Evolutionary conservation across 768 basidiomycete genomes (phyloP).

Genomic region (Boletus subparvulus): DNA sequence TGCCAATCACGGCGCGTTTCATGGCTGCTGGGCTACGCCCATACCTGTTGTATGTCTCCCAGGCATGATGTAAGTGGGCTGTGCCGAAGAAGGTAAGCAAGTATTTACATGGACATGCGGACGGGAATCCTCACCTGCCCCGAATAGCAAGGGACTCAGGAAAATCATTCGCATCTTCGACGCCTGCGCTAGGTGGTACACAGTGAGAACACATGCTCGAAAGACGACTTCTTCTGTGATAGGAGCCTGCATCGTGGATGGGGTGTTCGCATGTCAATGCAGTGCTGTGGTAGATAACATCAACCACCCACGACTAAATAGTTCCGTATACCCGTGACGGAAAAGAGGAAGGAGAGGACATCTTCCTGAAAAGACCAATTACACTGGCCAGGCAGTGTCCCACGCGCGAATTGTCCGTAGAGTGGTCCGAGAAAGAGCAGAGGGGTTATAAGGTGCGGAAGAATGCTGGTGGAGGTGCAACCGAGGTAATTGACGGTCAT

Average conservation of each 20-base stretch:
- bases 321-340: slow-evolving; percentile 68
- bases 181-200: slow-evolving; percentile 66
- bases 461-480: slow-evolving; percentile 28
- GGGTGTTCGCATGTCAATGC: not conserved
- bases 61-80: slow-evolving; percentile 94
- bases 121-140: slow-evolving; percentile 58
- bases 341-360: slow-evolving; percentile 42
- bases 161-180: slow-evolving; percentile 65
- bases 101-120: not conserved
- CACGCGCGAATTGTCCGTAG: slow-evolving; percentile 49
- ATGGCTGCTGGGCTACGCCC: slow-evolving; percentile 69
- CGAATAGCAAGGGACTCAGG: slow-evolving; percentile 82
- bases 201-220: slow-evolving; percentile 75
- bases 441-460: slow-evolving; percentile 67
- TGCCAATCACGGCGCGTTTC: slow-evolving; percentile 55
- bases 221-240: slow-evolving; percentile 93
- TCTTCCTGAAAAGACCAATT: slow-evolving; percentile 45
- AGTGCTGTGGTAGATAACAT: not conserved
- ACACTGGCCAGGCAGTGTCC: slow-evolving; percentile 54
- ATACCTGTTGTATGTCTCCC: slow-evolving; percentile 75
- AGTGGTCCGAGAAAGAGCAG: slow-evolving; percentile 78
- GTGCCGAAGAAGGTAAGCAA: slow-evolving; percentile 6
- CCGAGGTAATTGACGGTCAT: slow-evolving; percentile 45
- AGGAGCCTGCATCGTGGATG: slow-evolving; percentile 57
- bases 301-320: slow-evolving; percentile 47